phyloP scores from a whole-genome alignment of 2,329 filamentous ascomycete species.

The Cordyceps cateniannulata region DNA sequence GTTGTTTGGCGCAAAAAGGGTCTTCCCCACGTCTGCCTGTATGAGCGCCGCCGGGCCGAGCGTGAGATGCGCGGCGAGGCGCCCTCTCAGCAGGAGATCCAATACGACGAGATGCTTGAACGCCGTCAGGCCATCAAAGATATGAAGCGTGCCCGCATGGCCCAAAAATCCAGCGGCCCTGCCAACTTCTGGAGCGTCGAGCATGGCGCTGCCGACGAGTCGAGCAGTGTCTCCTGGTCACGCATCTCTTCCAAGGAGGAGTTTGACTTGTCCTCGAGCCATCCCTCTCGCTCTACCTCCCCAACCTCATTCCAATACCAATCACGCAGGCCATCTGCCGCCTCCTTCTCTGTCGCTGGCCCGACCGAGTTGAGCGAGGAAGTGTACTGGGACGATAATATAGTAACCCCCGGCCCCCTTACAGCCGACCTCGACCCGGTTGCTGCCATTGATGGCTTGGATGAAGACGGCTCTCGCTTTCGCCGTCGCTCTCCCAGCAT shows the following conservation, averaged over 20 bases:
- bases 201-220: slow-evolving; percentile 57
- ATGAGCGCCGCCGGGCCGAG: slow-evolving; percentile 77
- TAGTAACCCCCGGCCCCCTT: slow-evolving; percentile 46
- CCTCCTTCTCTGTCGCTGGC: slow-evolving; percentile 20
- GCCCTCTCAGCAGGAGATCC: slow-evolving; percentile 54
- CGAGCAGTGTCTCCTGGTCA: slow-evolving; percentile 33
- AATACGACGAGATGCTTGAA: slow-evolving; percentile 53
- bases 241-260: slow-evolving; percentile 37
- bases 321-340: slow-evolving; percentile 41
- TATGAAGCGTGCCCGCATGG: slow-evolving; percentile 48
- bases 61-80: slow-evolving; percentile 57
- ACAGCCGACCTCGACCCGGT: slow-evolving; percentile 46
- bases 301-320: slow-evolving; percentile 39
- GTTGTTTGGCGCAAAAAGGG: slow-evolving; percentile 91
- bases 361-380: slow-evolving; percentile 31
- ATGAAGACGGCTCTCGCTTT: slow-evolving; percentile 52
- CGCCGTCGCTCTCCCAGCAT: slow-evolving; percentile 72
- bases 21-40: slow-evolving; percentile 70
- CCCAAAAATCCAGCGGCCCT: slow-evolving; percentile 40
- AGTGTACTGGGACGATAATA: slow-evolving; percentile 41
- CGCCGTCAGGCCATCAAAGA: slow-evolving; percentile 53
- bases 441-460: slow-evolving; percentile 59
- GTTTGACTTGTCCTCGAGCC: slow-evolving; percentile 29
- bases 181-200: slow-evolving; percentile 80
- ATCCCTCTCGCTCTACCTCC: slow-evolving; percentile 32